These are phyloP conservation scores for Xanthoparmelia taractica DNA, from an alignment of 495 filamentous ascomycete species.

Conservation along the genomic window DNA sequence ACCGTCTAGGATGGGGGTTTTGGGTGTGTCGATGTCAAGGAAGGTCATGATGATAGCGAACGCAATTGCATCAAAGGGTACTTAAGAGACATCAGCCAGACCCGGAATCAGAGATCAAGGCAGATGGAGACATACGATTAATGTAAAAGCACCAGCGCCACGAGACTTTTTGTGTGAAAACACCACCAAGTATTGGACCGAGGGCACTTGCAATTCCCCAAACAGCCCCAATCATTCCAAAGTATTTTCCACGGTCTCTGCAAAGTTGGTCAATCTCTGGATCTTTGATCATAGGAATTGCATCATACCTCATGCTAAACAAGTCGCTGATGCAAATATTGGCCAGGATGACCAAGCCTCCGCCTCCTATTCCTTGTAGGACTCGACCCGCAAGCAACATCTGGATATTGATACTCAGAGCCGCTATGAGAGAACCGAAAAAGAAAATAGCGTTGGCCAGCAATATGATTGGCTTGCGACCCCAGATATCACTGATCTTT, in stretches of 20 bases:
- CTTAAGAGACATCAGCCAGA: constrained; percentile 12
- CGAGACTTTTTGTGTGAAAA: constrained; percentile 57
- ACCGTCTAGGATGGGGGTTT: constrained; percentile 56
- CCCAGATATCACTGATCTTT: constrained; percentile 82
- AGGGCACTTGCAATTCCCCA: constrained; percentile 70
- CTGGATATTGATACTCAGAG: constrained; percentile 54
- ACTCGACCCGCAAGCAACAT: constrained; percentile 71
- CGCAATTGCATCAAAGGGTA: constrained; percentile 58
- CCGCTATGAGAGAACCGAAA: constrained; percentile 65
- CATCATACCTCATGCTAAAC: constrained; percentile 55
- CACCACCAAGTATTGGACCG: constrained; percentile 69
- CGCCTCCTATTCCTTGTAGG: constrained; percentile 77
- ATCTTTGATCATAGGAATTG: neutral
- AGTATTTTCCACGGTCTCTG: constrained; percentile 56
- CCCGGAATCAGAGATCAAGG: neutral
- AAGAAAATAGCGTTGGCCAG: constrained; percentile 68
- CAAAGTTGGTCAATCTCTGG: constrained; percentile 14
- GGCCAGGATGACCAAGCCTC: constrained; percentile 69
- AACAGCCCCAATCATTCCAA: constrained; percentile 56
- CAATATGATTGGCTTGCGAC: constrained; percentile 71
- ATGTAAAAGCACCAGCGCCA: constrained; percentile 63
- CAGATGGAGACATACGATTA: constrained; percentile 41
- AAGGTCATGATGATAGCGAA: constrained; percentile 56
- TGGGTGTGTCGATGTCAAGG: constrained; percentile 63
- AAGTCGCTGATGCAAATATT: constrained; percentile 79